A percentile compares a stretch with the other conserved stretches of the same genome.
These are phyloP conservation scores for Cicer judaicum DNA, from an alignment of 306 rosid genomes.

Conservation along the genomic window DNA sequence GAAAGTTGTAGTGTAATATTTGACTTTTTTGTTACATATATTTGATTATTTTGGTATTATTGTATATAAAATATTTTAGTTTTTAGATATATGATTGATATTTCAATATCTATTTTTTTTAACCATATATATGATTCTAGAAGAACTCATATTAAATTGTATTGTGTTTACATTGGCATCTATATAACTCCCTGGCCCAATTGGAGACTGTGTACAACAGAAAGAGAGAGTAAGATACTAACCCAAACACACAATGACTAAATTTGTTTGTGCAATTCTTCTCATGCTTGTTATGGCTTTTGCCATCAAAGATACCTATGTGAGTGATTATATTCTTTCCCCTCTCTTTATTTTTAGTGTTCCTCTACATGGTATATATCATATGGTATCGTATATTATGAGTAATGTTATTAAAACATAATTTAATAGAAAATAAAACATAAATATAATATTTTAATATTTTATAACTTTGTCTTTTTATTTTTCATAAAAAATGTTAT, in stretches of 20 bases:
- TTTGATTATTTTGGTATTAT: no score
- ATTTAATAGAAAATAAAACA: no score
- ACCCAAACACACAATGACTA: not conserved
- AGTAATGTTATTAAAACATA: no score
- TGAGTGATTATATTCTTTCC: not conserved
- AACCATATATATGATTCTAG: no score
- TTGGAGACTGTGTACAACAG: not conserved
- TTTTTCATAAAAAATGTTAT: not conserved
- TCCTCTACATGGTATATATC: not conserved
- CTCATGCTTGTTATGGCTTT: not conserved
- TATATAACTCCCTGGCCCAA: not conserved
- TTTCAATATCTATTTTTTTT: no score
- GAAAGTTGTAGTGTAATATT: no score
- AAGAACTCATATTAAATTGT: not conserved
- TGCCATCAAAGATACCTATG: not conserved
- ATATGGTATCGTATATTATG: no score
- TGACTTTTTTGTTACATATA: no score
- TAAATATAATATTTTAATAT: no score
- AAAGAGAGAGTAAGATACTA: not conserved
- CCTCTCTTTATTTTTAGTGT: not conserved
- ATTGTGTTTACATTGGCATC: not conserved
- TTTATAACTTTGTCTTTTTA: not conserved
- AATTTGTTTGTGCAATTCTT: not conserved
- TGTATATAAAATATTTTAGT: no score
- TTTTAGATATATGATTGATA: no score